Evolutionary conservation across 208 protist species (phyloP), one percentile per base, ranked within the genome.

Genomic region (Leishmania aethiopica): DNA sequence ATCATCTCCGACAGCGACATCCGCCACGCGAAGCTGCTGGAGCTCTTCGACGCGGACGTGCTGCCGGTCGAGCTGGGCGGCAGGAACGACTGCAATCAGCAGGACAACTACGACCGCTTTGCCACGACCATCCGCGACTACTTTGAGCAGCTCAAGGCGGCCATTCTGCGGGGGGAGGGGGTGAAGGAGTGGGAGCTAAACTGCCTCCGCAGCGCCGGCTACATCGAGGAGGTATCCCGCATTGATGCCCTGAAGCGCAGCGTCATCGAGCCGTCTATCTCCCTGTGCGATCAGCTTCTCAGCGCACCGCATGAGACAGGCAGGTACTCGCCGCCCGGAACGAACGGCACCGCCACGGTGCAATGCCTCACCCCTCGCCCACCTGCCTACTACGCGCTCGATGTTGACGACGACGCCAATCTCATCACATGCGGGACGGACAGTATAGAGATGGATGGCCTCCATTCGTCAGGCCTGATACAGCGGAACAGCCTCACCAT

Each of bases 131-230:
- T 95, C 70, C 82, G 90, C 64, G 74, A 87, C 47, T 93, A 96
- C 79, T 94, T 88, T 67, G 49, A 71, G 1, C 74, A 85, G 40
- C 78, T 96, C 4, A 86, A 91, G 76, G 69, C 60, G 22, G 92
- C 91, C 3, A 77, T 96, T 42, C 49, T 71, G 37, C 86, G 85
- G 22, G 91, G 91, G 35, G 69, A 87, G 49, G 84, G 83, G 4
- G 91, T 96, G 70, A 96, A 96, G 85, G 89, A 96, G 80, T 96
- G 92, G 92, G 92, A 96, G 84, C 82, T 96, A 53, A 84, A 84
- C 71, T 87, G 87, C 53, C 83, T 96, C 25, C 73, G 78, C 42
- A 77, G 78, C 3, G 85, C 70, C 28, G 87, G 87, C 40, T 90
- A 83, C 64, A 71, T 86, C 49, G 75, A 81, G 45, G 66, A 84